Percentiles rank a stretch among this genome's conserved stretches.
These are phyloP conservation scores for Blastobotrys chiropterorum DNA, from an alignment of 805 yeast species.

Conservation along the genomic window DNA sequence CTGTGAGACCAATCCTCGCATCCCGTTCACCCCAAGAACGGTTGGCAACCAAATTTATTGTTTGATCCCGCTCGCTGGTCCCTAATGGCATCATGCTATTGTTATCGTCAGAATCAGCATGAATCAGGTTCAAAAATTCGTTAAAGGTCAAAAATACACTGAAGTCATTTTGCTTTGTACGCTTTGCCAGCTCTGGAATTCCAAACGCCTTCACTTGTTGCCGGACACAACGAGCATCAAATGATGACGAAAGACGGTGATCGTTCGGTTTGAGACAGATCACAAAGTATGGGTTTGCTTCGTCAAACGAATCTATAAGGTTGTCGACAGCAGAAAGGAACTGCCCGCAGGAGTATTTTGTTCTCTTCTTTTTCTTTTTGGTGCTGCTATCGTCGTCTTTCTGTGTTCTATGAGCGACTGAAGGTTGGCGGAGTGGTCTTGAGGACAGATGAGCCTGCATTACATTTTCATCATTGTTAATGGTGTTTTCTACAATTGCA, in stretches of 20 bases:
- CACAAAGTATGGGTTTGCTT: constrained; percentile 35
- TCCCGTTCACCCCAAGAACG: constrained; percentile 34
- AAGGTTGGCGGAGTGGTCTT: constrained; percentile 37
- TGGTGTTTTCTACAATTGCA: constrained; percentile 33
- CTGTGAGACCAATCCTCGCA: constrained; percentile 34
- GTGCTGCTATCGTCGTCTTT: not conserved
- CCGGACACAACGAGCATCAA: constrained; percentile 38
- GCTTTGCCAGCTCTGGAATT: constrained; percentile 35
- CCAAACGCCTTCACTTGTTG: constrained; percentile 38
- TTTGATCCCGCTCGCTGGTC: constrained; percentile 29
- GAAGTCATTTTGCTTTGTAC: constrained; percentile 34
- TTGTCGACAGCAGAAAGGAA: constrained; percentile 30
- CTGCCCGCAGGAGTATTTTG: constrained; percentile 30
- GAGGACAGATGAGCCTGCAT: constrained; percentile 35
- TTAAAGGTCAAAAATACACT: constrained; percentile 35
- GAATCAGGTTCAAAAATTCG: constrained; percentile 29
- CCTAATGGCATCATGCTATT: constrained; percentile 7
- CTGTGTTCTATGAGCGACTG: constrained; percentile 23
- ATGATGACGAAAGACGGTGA: constrained; percentile 30
- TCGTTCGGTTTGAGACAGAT: constrained; percentile 39
- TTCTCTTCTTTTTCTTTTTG: constrained; percentile 11
- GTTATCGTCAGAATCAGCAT: constrained; percentile 19
- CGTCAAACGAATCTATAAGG: constrained; percentile 34
- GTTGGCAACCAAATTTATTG: constrained; percentile 23
- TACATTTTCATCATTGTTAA: constrained; percentile 29